Base-by-base conservation (phyloP, 345 rosid genomes). In the Hypericum androsaemum region DNA sequence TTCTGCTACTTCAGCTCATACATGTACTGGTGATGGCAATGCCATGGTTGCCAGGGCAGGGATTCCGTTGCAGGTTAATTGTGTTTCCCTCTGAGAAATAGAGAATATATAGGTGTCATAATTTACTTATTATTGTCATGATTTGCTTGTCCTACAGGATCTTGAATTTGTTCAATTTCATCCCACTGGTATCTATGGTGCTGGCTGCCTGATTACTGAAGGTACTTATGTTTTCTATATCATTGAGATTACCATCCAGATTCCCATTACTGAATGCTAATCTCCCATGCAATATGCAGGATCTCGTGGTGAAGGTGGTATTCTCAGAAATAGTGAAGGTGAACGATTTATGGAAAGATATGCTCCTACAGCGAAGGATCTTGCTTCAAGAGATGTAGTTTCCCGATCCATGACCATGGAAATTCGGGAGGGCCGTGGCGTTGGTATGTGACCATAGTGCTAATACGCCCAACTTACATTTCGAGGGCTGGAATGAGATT, bases 351-450 rank as follows among this genome's bases (percentile, higher is more conserved):
- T 92, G 98, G 98, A 92, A 67, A 77, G 98, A 43, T 92, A 92
- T 77, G 98, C 98, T 52, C 98, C 98, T 32, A 88, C 96, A 22
- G 98, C 98, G 47, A 92, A 92, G 70, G 98, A 92, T 81, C 98
- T 92, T 75, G 98, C 98, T 42, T 92, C 98, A 60, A 81, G 98
- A 72, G 98, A 92, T 75, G 95, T 92, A 61, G 98, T 92, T 65
- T 92, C 98, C 28, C 80, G 98, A 66, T 92, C 98, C 55, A 92
- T 92, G 98, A 92, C 98, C 42, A 85, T 92, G 95, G 98, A 92
- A 75, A 92, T 92, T 52, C 77, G 98, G 61, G 98, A 92, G 71
- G 98, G 98, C 51, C 96, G 95, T 68, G 98, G 98, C 64, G 96
- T 92, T 72, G 98, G 98, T 92, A 88, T 59, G 82, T 52, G 7